A percentile compares a stretch with the other conserved stretches of the same genome.
These are phyloP conservation scores for Biscutella auriculata DNA, from an alignment of 441 rosid species.

Conservation along the genomic window DNA sequence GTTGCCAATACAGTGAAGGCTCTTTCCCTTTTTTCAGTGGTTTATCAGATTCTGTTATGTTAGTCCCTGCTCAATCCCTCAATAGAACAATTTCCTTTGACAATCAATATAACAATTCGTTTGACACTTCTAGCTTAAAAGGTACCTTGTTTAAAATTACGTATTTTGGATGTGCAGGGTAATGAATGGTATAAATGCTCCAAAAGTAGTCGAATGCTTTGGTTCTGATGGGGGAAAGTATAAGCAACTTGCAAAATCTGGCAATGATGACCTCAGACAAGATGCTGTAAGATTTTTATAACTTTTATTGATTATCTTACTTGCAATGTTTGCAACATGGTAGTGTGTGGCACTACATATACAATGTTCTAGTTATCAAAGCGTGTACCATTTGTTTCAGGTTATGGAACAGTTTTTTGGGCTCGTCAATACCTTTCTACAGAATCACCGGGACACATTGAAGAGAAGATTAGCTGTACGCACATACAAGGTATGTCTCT, in stretches of 20 bases:
- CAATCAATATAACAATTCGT: constrained; percentile 13
- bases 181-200: constrained; percentile 96
- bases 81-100: background rate
- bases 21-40: constrained; percentile 82
- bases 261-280: constrained; percentile 97
- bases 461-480: constrained; percentile 85
- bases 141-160: constrained; percentile 3
- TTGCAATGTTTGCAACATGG: background rate
- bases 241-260: constrained; percentile 94
- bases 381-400: constrained; percentile 30
- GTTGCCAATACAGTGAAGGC: constrained; percentile 70
- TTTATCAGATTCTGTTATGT: constrained; percentile 75
- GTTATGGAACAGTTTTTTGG: constrained; percentile 99
- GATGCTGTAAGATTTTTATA: constrained; percentile 69
- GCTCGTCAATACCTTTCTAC: constrained; percentile 82
- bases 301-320: background rate
- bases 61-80: constrained; percentile 18
- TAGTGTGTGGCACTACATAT: constrained; percentile 1
- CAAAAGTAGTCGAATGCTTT: constrained; percentile 87
- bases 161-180: constrained; percentile 41
- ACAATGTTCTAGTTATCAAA: constrained; percentile 10
- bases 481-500: constrained; percentile 70
- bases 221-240: constrained; percentile 90
- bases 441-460: constrained; percentile 75
- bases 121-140: constrained; percentile 3